A percentile compares a stretch with the other conserved stretches of the same genome.
These are phyloP conservation scores for Solanum medicagineum DNA, from an alignment of 257 asterid genomes.

Conservation along the genomic window DNA sequence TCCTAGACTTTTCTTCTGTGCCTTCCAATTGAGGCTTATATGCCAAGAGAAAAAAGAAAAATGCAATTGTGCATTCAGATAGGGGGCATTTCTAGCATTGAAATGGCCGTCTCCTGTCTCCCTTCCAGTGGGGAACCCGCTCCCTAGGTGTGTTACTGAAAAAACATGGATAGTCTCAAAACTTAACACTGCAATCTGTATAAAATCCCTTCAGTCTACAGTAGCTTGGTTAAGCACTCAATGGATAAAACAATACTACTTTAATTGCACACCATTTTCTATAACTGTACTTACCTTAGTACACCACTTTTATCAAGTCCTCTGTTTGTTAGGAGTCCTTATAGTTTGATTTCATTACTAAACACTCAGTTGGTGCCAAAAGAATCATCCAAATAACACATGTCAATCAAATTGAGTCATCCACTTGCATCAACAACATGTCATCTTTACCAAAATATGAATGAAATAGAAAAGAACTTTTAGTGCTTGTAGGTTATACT, in stretches of 20 bases:
- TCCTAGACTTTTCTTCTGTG: not conserved
- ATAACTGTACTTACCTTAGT: not conserved
- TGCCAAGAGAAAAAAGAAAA: not conserved
- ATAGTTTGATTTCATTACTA: not conserved
- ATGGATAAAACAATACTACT: not conserved
- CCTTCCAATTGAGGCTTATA: not conserved
- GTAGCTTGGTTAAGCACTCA: not conserved
- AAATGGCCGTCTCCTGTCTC: too few species aligned
- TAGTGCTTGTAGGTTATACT: not conserved
- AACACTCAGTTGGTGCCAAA: not conserved
- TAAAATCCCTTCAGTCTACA: not conserved
- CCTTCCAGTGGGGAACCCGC: too few species aligned
- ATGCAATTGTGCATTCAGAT: not conserved
- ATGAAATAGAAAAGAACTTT: not conserved
- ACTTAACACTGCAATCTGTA: not conserved
- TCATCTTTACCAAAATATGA: not conserved
- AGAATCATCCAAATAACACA: not conserved
- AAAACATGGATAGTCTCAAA: not conserved
- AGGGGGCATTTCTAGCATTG: too few species aligned
- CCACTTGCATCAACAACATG: not conserved
- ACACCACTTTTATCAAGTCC: not conserved
- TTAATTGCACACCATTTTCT: not conserved
- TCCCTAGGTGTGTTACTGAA: not conserved
- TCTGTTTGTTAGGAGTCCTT: not conserved
- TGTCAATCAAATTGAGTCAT: not conserved